Percentiles rank a stretch among this genome's conserved stretches.
These are phyloP conservation scores for Hypoxylon sp. DNA, from an alignment of 2,329 filamentous ascomycete genomes.

Conservation along the genomic window DNA sequence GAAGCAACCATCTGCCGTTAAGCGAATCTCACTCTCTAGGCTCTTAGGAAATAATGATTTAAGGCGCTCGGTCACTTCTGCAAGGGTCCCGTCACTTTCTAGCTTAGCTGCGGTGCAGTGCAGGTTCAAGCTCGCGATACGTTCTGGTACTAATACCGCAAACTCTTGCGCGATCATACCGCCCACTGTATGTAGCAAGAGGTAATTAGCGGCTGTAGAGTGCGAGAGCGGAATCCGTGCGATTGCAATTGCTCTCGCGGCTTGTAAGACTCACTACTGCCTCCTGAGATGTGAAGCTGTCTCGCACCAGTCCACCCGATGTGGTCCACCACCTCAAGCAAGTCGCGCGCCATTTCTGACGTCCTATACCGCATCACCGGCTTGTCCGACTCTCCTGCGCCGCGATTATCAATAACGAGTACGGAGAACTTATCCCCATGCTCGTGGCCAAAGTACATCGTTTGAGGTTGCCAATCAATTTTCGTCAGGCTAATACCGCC, in stretches of 20 bases:
- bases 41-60: constrained; percentile 71
- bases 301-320: constrained; percentile 68
- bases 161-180: constrained; percentile 92
- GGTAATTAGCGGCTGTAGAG: not conserved
- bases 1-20: constrained; percentile 73
- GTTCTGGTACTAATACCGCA: constrained; percentile 58
- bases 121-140: constrained; percentile 65
- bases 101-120: constrained; percentile 65
- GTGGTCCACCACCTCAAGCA: constrained; percentile 56
- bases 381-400: constrained; percentile 81
- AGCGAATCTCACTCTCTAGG: constrained; percentile 69
- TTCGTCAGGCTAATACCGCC: constrained; percentile 78
- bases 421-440: constrained; percentile 73
- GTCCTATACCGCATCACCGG: constrained; percentile 81
- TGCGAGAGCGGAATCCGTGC: too few relatives aligned
- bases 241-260: too few relatives aligned
- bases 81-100: constrained; percentile 64
- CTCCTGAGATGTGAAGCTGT: constrained; percentile 73
- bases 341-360: constrained; percentile 47
- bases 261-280: constrained; percentile 64
- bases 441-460: constrained; percentile 80
- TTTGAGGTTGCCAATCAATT: constrained; percentile 83
- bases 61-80: constrained; percentile 66
- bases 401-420: constrained; percentile 83
- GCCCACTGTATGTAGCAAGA: constrained; percentile 59